Base-by-base conservation (phyloP, 805 yeast species). In the Ogataea glucozyma region DNA sequence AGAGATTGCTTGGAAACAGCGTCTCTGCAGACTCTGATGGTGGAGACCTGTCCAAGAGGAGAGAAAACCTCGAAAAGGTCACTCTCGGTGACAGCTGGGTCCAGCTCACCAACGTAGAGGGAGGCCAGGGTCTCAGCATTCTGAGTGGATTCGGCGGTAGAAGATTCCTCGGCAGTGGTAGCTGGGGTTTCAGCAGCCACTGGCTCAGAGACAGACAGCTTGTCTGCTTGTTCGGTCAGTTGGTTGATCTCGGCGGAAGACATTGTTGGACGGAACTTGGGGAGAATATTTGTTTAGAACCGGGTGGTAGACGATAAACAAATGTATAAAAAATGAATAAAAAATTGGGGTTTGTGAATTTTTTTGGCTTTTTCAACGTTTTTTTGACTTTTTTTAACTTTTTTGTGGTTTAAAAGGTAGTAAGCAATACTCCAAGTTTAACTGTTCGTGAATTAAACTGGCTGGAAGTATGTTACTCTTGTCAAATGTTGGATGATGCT, bases 21-120 rank as follows among this genome's bases (percentile, higher is more conserved):
- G 66, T 93, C 98, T 75, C 99, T 91, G 77, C 99, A 93, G 53
- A 93, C 97, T 76, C 98, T 90, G 69, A 93, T 90, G 51, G 97
- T 88, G 23, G 97, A 80, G 48, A 93, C 98, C 62, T 88, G 89
- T 57, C 98, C 99, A 60, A 91, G 78, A 64, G 87, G 89, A 53
- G 95, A 86, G 76, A 93, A 93, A 61, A 90, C 76, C 76, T 93
- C 99, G 66, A 86, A 93, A 64, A 93, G 81, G 60, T 85, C 77
- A 49, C 98, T 96, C 78, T 93, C 99, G 58, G 88, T 86, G 58
- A 93, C 96, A 34, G 85, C 68, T 52, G 90, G 87, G 69, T 88
- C 95, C 61, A 93, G 82, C 74, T 93, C 99, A 64, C 99, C 98
- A 64, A 93, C 98, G 72, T 93, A 93, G 60, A 93, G 81, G 36